Base-by-base conservation (phyloP, 148 eudicot genomes). In the Arbutus unedo region DNA sequence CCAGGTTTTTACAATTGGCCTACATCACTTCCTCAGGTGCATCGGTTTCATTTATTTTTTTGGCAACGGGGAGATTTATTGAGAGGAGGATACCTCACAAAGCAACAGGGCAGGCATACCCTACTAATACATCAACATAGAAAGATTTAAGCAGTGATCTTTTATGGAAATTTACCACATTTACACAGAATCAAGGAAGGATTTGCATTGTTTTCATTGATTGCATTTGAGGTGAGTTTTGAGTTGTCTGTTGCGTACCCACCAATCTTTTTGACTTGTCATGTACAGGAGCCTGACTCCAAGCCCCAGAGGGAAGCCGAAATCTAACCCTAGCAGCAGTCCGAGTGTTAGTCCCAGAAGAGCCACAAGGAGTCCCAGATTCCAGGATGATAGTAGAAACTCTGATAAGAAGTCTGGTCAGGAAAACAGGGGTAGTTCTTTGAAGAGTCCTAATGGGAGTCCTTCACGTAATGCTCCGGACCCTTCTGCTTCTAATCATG, bases 1-100 rank as follows among this genome's bases (percentile, higher is more conserved):
- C 95, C 83, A 94, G 98, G 98, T 96, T 79, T 76, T 56, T 68
- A 64, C 50, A 38, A 8, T 31, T 86, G 48, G 23, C 71, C 62
- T 68, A 8, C 66, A n/a, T 85, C 13, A 44, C 15, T 84, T 47
- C 57, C 4, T 43, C 16, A n/a, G 49, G 48, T 77, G 54, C 55
- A 59, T 38, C 64, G 77, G 79, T 50, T 70, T 66, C 43, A 2
- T 25, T 66, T 60, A 10, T 66, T 9, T 54, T 14, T 3, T 10
- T 54, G 70, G 70, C 8, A 64, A 64, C 25, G 10, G 5, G 11
- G 71, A 66, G 7, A 66, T 25, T 66, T 66, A 23, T 25, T 66
- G 71, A n/a, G 1, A 8, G 44, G 71, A 66, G 43, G 43, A 66
- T 9, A 9, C 31, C 71, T 10, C 31, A 25, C 2, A 0, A 25